These are phyloP conservation scores for Aquanectria penicillioides DNA, from an alignment of 2,329 filamentous ascomycete species.

Conservation along the genomic window DNA sequence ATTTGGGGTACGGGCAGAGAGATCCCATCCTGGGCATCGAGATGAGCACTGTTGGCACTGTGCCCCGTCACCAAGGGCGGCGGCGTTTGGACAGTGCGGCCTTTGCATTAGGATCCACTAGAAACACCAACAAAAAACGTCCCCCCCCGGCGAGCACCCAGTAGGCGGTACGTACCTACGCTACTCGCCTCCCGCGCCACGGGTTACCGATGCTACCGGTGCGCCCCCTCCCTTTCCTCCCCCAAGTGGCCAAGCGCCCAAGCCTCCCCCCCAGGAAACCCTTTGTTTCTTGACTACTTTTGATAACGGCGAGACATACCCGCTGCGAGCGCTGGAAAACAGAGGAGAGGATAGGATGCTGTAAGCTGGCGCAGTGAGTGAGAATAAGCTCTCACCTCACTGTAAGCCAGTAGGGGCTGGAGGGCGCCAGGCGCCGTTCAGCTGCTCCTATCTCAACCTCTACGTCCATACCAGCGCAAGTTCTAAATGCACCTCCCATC, in stretches of 20 bases:
- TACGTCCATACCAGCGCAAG: too few relatives aligned
- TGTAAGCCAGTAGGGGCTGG: neutral
- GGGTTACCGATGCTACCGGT: conserved; percentile 10
- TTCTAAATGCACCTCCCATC: too few relatives aligned
- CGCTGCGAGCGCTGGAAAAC: conserved; percentile 19
- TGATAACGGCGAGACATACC: neutral
- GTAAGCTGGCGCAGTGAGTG: neutral
- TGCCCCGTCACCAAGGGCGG: neutral
- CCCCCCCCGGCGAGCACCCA: conserved; percentile 2
- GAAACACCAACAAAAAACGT: conserved; percentile 13
- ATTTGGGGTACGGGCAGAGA: neutral
- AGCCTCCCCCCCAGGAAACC: neutral
- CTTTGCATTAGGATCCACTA: neutral
- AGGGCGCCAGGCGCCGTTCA: neutral
- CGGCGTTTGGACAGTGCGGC: neutral
- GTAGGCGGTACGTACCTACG: conserved; percentile 9
- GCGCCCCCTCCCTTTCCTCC: neutral
- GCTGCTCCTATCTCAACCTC: conserved; percentile 1
- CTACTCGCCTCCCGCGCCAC: conserved; percentile 5
- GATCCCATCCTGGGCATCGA: neutral
- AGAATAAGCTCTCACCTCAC: conserved; percentile 12
- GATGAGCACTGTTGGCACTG: conserved; percentile 8
- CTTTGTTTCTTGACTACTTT: neutral
- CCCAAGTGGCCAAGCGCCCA: neutral
- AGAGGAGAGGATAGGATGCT: too few relatives aligned